Conservation (phyloP, 805 yeast genomes). For the Pichia nakasei region DNA sequence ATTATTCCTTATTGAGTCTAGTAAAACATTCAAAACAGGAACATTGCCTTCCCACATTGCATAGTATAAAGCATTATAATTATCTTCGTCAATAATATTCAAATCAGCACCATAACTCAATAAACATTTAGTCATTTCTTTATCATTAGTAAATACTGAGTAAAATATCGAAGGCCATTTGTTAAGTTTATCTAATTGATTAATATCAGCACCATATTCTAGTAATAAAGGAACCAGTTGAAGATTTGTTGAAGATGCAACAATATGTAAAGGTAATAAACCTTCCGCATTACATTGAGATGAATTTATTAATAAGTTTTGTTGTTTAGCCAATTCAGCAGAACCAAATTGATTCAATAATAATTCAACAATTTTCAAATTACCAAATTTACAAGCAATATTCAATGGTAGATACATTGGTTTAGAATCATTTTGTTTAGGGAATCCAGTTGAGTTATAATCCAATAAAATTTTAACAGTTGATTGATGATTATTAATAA, state of each 20-base stretch:
- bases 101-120: constrained; percentile 67
- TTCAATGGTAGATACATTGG: constrained; percentile 71
- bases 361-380: constrained; percentile 57
- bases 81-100: constrained; percentile 65
- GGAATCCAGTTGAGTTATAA: constrained; percentile 42
- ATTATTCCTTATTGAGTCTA: constrained; percentile 23
- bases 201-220: constrained; percentile 65
- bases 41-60: constrained; percentile 94
- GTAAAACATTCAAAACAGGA: constrained; percentile 62
- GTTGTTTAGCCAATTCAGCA: constrained; percentile 22
- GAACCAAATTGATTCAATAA: constrained; percentile 35
- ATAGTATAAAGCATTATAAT: constrained; percentile 72
- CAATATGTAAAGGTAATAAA: constrained; percentile 77
- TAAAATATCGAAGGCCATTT: constrained; percentile 93
- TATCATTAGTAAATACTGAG: constrained; percentile 80
- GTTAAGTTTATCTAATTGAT: constrained; percentile 74
- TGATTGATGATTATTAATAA: constrained; percentile 54
- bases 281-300: constrained; percentile 81
- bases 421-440: constrained; percentile 37
- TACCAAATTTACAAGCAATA: constrained; percentile 82
- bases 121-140: constrained; percentile 57
- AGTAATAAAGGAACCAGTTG: constrained; percentile 60
- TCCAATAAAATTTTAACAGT: constrained; percentile 42
- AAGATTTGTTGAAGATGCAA: constrained; percentile 74
- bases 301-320: constrained; percentile 26